A percentile compares a stretch with the other conserved stretches of the same genome.
These are phyloP conservation scores for Adansonia gregorii DNA, from an alignment of 441 rosid species.

Conservation along the genomic window DNA sequence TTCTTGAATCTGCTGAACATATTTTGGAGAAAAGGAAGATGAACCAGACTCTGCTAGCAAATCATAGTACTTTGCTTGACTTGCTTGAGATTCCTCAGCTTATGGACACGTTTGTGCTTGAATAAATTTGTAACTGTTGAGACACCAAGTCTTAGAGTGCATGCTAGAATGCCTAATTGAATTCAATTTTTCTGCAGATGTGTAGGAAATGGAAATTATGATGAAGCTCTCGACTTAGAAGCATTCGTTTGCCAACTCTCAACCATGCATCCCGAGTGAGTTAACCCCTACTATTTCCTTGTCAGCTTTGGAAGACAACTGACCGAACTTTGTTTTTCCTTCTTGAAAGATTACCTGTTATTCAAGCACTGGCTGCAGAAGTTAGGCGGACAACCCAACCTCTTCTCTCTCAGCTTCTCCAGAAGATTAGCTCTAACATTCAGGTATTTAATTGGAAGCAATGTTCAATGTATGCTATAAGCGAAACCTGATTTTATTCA, in stretches of 20 bases:
- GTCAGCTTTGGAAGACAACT: conserved; percentile 29
- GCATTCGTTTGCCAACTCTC: conserved; percentile 86
- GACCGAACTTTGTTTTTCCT: conserved; percentile 28
- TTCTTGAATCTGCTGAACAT: conserved; percentile 77
- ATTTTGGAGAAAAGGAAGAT: conserved; percentile 92
- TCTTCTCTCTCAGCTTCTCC: conserved; percentile 93
- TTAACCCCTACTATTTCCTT: conserved; percentile 26
- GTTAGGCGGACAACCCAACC: conserved; percentile 92
- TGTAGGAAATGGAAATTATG: conserved; percentile 92
- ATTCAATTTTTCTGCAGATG: conserved; percentile 57
- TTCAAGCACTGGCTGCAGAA: conserved; percentile 87
- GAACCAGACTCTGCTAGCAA: conserved; percentile 85
- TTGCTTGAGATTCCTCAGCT: conserved; percentile 99
- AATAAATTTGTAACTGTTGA: neutral
- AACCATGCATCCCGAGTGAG: conserved; percentile 98
- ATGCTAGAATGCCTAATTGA: conserved; percentile 12
- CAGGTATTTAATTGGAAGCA: conserved; percentile 53
- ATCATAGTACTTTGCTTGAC: conserved; percentile 91
- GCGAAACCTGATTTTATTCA: conserved; percentile 21
- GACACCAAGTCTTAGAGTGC: neutral
- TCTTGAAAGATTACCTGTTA: conserved; percentile 70
- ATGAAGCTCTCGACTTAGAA: conserved; percentile 95
- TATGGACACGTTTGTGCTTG: conserved; percentile 89
- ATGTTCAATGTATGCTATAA: neutral
- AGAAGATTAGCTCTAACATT: conserved; percentile 85